phyloP scores from a whole-genome alignment of 208 protist species.

The Trichomonas vaginalis region DNA sequence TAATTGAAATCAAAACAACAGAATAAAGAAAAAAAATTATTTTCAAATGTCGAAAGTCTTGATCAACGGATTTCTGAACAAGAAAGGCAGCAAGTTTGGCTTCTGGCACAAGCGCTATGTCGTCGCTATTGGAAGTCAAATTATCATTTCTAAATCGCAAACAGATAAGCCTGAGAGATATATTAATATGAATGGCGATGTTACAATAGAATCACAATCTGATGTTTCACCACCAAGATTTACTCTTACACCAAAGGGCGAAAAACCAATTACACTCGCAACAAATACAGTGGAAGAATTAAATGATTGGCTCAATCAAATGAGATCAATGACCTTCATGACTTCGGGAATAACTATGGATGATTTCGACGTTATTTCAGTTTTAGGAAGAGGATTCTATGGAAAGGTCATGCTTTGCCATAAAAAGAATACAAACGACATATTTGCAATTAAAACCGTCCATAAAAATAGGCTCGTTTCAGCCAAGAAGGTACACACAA shows the following conservation, averaged over 20 bases:
- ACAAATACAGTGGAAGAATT: neutral
- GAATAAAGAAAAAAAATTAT: neutral
- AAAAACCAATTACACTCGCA: neutral
- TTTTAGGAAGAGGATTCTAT: neutral
- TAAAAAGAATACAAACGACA: neutral
- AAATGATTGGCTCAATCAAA: neutral
- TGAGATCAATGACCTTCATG: neutral
- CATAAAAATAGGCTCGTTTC: neutral
- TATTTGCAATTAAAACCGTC: neutral
- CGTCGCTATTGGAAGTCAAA: neutral
- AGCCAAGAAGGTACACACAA: neutral
- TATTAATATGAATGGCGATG: neutral
- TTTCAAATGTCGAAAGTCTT: neutral
- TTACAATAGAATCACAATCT: neutral
- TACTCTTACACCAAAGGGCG: neutral
- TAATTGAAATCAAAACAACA: neutral
- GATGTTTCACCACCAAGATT: neutral
- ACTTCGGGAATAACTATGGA: neutral
- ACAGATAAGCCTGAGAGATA: neutral
- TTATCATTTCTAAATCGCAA: neutral
- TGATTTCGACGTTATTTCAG: neutral
- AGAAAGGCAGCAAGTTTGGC: neutral
- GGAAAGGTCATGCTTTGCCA: conserved; percentile 8
- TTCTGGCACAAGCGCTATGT: conserved; percentile 1
- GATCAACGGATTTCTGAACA: neutral